Evolutionary conservation across 2,329 filamentous ascomycete species (phyloP).

Genomic region (Cryphonectria parasitica): DNA sequence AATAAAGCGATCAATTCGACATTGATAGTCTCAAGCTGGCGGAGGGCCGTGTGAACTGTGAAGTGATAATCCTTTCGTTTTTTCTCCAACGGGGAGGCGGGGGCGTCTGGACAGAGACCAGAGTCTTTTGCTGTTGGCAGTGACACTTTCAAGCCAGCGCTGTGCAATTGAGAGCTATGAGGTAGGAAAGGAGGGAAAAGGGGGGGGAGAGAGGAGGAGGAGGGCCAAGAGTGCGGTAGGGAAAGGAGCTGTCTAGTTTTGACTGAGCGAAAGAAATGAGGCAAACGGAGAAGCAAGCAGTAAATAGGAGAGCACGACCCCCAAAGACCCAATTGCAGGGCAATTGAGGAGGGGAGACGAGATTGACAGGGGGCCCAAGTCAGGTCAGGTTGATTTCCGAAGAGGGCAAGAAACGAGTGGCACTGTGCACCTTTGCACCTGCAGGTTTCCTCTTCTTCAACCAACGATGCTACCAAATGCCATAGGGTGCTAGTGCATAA

Average conservation of each 20-base stretch:
- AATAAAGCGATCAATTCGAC: constrained; percentile 25
- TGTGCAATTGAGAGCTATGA: constrained; percentile 10
- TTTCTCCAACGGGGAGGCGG: background rate
- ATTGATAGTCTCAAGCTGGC: constrained; percentile 22
- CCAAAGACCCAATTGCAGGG: constrained; percentile 5
- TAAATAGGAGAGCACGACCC: constrained; percentile 27
- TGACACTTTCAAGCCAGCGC: constrained; percentile 20
- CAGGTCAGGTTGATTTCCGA: constrained; percentile 8
- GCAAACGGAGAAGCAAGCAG: constrained; percentile 26
- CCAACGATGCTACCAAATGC: no score
- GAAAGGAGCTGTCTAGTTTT: constrained; percentile 15
- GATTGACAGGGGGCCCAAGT: constrained; percentile 17
- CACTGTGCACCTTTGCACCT: constrained; percentile 11
- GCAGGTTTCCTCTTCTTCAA: background rate
- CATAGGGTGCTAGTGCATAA: no score
- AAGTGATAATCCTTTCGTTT: constrained; percentile 11
- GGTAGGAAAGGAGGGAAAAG: constrained; percentile 17
- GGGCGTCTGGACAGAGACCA: constrained; percentile 7
- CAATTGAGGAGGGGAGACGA: background rate
- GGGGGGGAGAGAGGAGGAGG: background rate
- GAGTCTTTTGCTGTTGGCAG: constrained; percentile 2
- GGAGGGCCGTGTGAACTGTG: background rate
- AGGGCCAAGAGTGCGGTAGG: background rate
- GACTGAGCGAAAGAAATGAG: constrained; percentile 14
- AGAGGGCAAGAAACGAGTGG: constrained; percentile 6